Conservation (phyloP, 257 asterid genomes). For the Verbena officinalis region DNA sequence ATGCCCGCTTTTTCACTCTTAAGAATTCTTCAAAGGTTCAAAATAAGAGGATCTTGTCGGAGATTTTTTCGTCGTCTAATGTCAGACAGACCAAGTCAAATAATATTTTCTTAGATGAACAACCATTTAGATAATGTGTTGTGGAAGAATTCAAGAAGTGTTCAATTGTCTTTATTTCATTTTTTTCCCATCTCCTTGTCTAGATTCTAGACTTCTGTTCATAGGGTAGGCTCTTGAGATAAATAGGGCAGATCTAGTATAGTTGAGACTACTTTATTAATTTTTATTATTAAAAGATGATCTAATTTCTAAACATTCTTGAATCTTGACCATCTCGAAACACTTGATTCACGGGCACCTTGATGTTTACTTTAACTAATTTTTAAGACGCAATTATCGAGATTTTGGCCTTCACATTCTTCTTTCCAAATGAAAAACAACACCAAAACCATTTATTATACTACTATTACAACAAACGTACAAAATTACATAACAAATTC, state of each 20-base stretch:
- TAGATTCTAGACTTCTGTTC: too few relatives aligned
- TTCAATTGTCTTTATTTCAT: not conserved
- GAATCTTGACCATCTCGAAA: conserved; percentile 15
- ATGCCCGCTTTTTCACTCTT: not conserved
- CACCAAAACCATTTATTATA: conserved; percentile 4
- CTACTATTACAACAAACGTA: not conserved
- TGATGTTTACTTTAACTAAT: not conserved
- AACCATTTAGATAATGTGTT: not conserved
- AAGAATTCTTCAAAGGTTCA: conserved; percentile 28
- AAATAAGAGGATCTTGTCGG: conserved; percentile 13
- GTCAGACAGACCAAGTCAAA: conserved; percentile 19
- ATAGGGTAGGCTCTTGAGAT: too few relatives aligned
- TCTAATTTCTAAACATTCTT: too few relatives aligned
- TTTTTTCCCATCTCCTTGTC: not conserved
- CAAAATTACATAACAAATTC: not conserved
- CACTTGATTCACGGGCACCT: conserved; percentile 17
- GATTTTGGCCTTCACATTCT: conserved; percentile 3
- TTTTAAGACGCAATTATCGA: not conserved
- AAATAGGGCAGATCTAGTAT: too few relatives aligned
- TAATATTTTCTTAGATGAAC: not conserved
- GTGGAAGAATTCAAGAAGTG: not conserved
- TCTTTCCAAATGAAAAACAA: conserved; percentile 34
- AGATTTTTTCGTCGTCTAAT: conserved; percentile 8
- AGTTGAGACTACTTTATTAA: too few relatives aligned
- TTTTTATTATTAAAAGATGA: too few relatives aligned